phyloP scores from a whole-genome alignment of 306 rosid genomes.

The Quercus ilex region DNA sequence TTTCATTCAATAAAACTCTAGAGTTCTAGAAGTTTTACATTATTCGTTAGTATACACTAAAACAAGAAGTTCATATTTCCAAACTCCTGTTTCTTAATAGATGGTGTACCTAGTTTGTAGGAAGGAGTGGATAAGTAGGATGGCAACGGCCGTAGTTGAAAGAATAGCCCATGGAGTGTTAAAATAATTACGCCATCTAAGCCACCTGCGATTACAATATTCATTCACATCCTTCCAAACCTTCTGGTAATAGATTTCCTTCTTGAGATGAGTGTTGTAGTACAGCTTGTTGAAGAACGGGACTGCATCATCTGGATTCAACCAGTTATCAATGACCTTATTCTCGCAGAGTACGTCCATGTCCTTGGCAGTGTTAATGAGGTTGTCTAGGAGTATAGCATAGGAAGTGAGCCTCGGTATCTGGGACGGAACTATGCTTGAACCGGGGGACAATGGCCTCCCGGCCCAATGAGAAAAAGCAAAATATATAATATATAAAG shows the following conservation, averaged over 20 bases:
- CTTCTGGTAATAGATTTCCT: neutral
- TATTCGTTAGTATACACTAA: too few relatives aligned
- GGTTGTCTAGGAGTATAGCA: conserved; percentile 18
- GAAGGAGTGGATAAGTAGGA: conserved; percentile 2
- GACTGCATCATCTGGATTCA: neutral
- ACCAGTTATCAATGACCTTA: neutral
- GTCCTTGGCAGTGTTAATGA: neutral
- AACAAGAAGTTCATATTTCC: too few relatives aligned
- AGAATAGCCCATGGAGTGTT: conserved; percentile 14
- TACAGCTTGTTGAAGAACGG: neutral
- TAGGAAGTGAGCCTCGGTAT: conserved; percentile 20
- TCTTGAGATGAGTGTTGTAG: neutral
- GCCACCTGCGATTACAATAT: neutral
- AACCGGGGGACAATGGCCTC: too few relatives aligned
- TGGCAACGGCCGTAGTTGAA: neutral
- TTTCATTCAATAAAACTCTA: too few relatives aligned
- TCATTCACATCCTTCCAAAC: neutral
- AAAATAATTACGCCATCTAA: conserved; percentile 11
- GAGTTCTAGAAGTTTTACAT: too few relatives aligned
- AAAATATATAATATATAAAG: too few relatives aligned
- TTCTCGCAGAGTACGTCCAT: neutral
- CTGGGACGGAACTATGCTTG: too few relatives aligned
- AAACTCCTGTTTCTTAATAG: too few relatives aligned
- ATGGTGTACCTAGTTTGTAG: conserved; percentile 14
- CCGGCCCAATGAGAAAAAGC: too few relatives aligned